phyloP scores from a whole-genome alignment of 495 filamentous ascomycete species.

The Massariosphaeria phaeospora region DNA sequence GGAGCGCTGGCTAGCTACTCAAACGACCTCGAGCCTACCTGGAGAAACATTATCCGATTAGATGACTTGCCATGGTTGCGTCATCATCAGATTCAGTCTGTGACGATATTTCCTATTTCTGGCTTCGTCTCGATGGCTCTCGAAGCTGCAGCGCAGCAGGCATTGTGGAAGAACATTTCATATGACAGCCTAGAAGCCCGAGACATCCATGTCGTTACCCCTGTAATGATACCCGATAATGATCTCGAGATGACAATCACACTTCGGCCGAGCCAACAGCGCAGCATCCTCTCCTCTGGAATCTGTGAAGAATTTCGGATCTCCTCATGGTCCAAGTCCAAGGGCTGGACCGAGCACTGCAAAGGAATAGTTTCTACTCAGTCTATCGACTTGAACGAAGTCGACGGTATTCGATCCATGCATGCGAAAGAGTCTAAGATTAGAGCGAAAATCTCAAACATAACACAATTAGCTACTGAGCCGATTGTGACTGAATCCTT shows the following conservation, averaged over 20 bases:
- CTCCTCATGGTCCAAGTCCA: slow-evolving; percentile 2
- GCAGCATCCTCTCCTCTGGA: not conserved
- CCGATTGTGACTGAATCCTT: not conserved
- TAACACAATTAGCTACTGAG: not conserved
- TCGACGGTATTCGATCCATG: not conserved
- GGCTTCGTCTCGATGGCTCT: slow-evolving; percentile 23
- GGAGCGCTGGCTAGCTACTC: slow-evolving; percentile 10
- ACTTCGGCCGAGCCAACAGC: slow-evolving; percentile 19
- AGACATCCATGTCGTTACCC: not conserved
- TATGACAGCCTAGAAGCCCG: slow-evolving; percentile 15
- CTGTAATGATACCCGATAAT: slow-evolving; percentile 14
- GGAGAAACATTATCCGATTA: slow-evolving; percentile 22
- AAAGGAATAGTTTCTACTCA: slow-evolving; percentile 1
- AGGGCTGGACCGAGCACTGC: slow-evolving; percentile 25
- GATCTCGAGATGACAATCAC: slow-evolving; percentile 19
- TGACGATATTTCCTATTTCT: slow-evolving; percentile 23
- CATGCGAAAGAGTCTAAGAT: not conserved
- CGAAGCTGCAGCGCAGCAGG: slow-evolving; percentile 13
- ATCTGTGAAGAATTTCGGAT: slow-evolving; percentile 13
- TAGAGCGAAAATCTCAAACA: not conserved
- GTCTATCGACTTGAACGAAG: slow-evolving; percentile 2
- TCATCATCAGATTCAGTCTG: slow-evolving; percentile 14
- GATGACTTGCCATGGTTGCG: slow-evolving; percentile 24
- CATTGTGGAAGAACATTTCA: slow-evolving; percentile 9
- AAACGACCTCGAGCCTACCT: slow-evolving; percentile 21